These are phyloP conservation scores for Monsonia emarginata DNA, from an alignment of 441 rosid genomes.

Conservation along the genomic window DNA sequence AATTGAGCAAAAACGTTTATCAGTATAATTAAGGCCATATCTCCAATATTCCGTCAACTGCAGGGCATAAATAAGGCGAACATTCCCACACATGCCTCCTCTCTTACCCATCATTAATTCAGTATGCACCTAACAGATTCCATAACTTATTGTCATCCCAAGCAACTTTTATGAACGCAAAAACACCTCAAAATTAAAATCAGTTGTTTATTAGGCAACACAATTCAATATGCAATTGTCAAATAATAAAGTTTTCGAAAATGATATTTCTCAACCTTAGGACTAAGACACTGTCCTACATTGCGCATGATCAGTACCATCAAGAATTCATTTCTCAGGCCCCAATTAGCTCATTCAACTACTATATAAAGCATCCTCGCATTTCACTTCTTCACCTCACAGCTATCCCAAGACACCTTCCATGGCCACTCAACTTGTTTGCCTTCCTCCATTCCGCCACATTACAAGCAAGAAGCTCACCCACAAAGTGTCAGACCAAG, in stretches of 20 bases:
- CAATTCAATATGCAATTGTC: background rate
- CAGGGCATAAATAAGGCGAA: too few relatives aligned
- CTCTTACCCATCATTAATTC: too few relatives aligned
- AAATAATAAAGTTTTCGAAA: background rate
- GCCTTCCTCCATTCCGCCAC: constrained; percentile 3
- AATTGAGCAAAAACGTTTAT: too few relatives aligned
- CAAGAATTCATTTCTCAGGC: background rate
- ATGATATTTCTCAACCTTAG: constrained; percentile 3
- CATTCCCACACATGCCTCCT: too few relatives aligned
- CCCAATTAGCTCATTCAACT: background rate
- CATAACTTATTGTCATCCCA: background rate
- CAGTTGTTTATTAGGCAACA: constrained; percentile 1
- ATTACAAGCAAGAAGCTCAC: background rate
- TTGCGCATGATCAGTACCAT: constrained; percentile 1
- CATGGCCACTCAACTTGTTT: background rate
- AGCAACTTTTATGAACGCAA: background rate
- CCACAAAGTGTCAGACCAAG: background rate
- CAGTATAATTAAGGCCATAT: too few relatives aligned
- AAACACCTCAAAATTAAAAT: background rate
- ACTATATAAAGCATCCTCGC: background rate
- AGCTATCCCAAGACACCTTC: background rate
- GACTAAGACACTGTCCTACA: background rate
- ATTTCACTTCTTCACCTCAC: background rate
- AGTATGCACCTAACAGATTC: background rate
- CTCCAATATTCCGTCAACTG: too few relatives aligned